A percentile compares a stretch with the other conserved stretches of the same genome.
phyloP scores from a whole-genome alignment of 495 filamentous ascomycete genomes.

The Hypoxylon perforatum region DNA sequence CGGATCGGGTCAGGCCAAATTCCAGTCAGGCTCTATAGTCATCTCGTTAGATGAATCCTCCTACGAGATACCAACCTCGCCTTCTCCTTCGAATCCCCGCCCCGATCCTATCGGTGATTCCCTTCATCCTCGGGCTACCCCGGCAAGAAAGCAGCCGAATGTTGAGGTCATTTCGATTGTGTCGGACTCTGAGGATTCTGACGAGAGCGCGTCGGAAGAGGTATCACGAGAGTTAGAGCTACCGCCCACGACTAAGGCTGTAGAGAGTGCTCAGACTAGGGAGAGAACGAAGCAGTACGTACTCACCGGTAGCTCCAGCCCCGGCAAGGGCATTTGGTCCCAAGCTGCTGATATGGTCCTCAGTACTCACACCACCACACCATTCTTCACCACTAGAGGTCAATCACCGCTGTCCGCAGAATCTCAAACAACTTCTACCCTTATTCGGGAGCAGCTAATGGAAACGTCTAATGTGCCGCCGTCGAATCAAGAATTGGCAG shows the following conservation, averaged over 20 bases:
- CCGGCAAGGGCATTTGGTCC: too few species aligned
- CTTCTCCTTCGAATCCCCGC: not conserved
- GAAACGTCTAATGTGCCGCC: slow-evolving; percentile 16
- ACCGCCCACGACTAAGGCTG: not conserved
- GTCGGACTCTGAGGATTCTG: too few species aligned
- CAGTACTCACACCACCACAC: too few species aligned
- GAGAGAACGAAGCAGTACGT: slow-evolving; percentile 27
- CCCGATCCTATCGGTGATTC: not conserved
- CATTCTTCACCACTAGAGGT: too few species aligned
- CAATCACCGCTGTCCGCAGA: slow-evolving; percentile 9
- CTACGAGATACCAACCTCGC: not conserved
- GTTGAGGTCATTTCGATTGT: too few species aligned
- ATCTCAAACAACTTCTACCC: slow-evolving; percentile 29
- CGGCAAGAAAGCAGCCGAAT: too few species aligned
- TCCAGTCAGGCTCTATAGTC: not conserved
- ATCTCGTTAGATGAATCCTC: slow-evolving; percentile 5
- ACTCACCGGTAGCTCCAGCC: slow-evolving; percentile 1
- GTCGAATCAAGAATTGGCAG: slow-evolving; percentile 25
- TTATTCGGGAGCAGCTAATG: slow-evolving; percentile 25
- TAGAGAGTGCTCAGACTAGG: slow-evolving; percentile 1
- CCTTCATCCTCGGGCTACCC: not conserved
- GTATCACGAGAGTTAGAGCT: not conserved
- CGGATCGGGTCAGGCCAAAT: too few species aligned
- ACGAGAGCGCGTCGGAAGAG: not conserved
- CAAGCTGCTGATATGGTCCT: too few species aligned